These are phyloP conservation scores for Begonia masoniana DNA, from an alignment of 306 rosid genomes.

Conservation along the genomic window DNA sequence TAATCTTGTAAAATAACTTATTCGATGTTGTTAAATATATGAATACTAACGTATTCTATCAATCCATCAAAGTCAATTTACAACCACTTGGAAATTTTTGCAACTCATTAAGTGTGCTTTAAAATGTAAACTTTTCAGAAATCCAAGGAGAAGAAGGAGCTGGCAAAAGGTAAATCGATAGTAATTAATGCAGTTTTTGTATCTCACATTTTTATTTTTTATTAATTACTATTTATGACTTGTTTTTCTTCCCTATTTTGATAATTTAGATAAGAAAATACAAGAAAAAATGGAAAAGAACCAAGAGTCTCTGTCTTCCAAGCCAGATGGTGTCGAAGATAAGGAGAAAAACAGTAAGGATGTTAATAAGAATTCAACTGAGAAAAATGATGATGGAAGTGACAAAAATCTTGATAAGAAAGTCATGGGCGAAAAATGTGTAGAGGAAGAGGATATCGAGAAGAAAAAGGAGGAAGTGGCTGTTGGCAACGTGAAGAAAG, in stretches of 20 bases:
- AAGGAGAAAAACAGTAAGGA: constrained; percentile 33
- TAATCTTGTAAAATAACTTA: too few relatives aligned
- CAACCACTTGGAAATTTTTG: too few relatives aligned
- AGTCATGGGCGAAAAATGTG: constrained; percentile 29
- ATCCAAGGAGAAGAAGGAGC: constrained; percentile 33
- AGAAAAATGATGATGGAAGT: constrained; percentile 27
- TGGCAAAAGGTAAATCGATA: constrained; percentile 19
- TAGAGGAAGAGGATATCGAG: constrained; percentile 28
- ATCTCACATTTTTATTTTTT: too few relatives aligned
- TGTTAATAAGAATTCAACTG: constrained; percentile 34
- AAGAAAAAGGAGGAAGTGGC: constrained; percentile 34
- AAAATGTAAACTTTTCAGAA: constrained; percentile 17
- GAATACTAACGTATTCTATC: too few relatives aligned
- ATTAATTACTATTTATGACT: too few relatives aligned
- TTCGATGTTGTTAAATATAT: too few relatives aligned
- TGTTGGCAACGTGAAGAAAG: constrained; percentile 44
- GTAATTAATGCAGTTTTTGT: too few relatives aligned
- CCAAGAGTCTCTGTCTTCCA: constrained; percentile 39
- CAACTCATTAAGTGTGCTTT: not conserved
- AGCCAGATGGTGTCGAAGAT: constrained; percentile 31
- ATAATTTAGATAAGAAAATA: constrained; percentile 10
- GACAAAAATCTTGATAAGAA: constrained; percentile 23
- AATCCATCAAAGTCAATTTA: too few relatives aligned
- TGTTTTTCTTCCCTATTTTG: not conserved
- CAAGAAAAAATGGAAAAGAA: constrained; percentile 34